Percentiles rank a stretch among this genome's conserved stretches.
These are phyloP conservation scores for Trifolium pratense DNA, from an alignment of 306 rosid genomes.

Conservation along the genomic window DNA sequence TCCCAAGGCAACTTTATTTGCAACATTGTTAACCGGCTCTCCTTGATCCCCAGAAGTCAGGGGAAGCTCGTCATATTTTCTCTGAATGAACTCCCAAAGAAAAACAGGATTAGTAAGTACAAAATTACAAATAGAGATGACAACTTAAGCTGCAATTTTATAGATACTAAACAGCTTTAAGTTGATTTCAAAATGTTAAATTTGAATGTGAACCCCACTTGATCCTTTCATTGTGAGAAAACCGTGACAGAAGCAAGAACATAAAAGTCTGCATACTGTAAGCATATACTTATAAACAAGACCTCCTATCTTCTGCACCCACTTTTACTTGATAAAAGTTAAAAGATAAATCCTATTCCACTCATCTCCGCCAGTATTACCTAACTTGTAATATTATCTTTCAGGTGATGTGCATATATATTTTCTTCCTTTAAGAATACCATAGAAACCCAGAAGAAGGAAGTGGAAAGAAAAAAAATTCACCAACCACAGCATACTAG, in stretches of 20 bases:
- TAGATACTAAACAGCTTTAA: conserved; percentile 30
- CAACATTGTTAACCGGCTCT: conserved; percentile 59
- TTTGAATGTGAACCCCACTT: conserved; percentile 23
- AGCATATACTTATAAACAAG: conserved; percentile 6
- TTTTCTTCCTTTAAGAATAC: conserved; percentile 4
- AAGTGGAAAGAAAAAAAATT: background rate
- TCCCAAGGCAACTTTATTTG: conserved; percentile 65
- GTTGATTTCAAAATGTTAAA: conserved; percentile 33
- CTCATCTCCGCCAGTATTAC: conserved; percentile 25
- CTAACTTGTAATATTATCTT: conserved; percentile 34
- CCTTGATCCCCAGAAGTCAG: conserved; percentile 71
- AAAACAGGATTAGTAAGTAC: conserved; percentile 42
- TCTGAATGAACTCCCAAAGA: conserved; percentile 58
- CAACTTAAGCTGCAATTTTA: conserved; percentile 38
- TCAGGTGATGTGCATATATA: background rate
- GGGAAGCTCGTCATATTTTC: conserved; percentile 70
- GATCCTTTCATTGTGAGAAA: conserved; percentile 13
- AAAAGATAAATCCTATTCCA: conserved; percentile 1
- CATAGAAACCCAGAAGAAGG: conserved; percentile 32
- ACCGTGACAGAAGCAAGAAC: conserved; percentile 24
- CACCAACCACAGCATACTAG: conserved; percentile 35
- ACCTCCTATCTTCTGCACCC: conserved; percentile 16
- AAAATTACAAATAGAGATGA: conserved; percentile 24
- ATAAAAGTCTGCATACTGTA: conserved; percentile 19
- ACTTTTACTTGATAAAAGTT: conserved; percentile 25